Evolutionary conservation across 202 grass and related monocot species (phyloP), one percentile per base, ranked within the genome.

Genomic region (Alloteropsis angusta): DNA sequence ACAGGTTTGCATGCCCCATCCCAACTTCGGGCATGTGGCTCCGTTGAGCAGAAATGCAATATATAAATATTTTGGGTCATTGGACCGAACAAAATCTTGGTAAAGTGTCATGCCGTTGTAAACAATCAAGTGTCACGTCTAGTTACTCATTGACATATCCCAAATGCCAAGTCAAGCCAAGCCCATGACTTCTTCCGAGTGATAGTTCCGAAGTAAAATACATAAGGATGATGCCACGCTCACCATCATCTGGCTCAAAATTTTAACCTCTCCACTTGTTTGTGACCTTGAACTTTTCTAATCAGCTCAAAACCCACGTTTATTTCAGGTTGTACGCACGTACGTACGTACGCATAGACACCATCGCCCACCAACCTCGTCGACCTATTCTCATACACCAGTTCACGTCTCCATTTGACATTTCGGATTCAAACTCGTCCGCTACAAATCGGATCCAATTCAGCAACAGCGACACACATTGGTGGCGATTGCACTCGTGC

Each of bases 141-240:
- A 30, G 28, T 30, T 30, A 30, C 2, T 30, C 28, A 30, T 30
- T 30, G 28, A 30, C 28, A 30, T 30, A 57, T 57, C 21, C 22
- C 22, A 11, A 6, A 4, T 22, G 56, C 15, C 64, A 18, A 84
- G 55, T 80, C 76, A 80, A 80, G 47, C 60, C 76, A 80, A 80
- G 47, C 60, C 36, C 66, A 84, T 6, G 53, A 42, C 25, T 35
- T 60, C 9, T 74, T 43, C 5, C 12, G 25, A 17, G 30, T 45
- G 58, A n/a, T n/a, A n/a, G 9, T 22, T 18, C 25, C 44, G 2
- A 78, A 71, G 22, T 87, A 62, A 60, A 68, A 59, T 26, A 48
- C 2, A 41, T 14, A 57, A 43, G 21, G 32, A 72, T 72, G 83
- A 45, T 35, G 6, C 2, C 64, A 64, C 25, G 17, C 38, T 41